A percentile compares a stretch with the other conserved stretches of the same genome.
These are phyloP conservation scores for Alopecurus myosuroides DNA, from an alignment of 176 grass and related monocot genomes.

Conservation along the genomic window DNA sequence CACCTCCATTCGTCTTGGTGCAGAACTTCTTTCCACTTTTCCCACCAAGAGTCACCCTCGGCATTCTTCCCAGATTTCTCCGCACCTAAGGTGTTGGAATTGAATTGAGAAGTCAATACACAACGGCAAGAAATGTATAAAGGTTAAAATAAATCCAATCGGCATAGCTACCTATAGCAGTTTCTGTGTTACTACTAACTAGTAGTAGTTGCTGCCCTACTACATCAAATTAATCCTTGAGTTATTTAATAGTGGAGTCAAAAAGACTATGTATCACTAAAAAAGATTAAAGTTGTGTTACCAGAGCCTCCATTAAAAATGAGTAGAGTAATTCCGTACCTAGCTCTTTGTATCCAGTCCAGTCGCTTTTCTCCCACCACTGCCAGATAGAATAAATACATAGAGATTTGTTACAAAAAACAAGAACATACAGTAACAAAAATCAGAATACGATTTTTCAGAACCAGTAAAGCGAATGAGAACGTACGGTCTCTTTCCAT, in stretches of 20 bases:
- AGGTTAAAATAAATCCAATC: background rate
- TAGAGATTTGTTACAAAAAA: background rate
- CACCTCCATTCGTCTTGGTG: conserved; percentile 99
- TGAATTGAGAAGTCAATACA: background rate
- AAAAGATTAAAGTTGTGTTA: conserved; percentile 2
- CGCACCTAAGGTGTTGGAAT: conserved; percentile 45
- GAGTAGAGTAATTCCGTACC: conserved; percentile 50
- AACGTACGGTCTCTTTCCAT: conserved; percentile 89
- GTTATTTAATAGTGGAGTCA: background rate
- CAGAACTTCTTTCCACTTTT: conserved; percentile 99
- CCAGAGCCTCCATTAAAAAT: background rate
- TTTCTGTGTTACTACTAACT: background rate
- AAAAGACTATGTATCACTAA: background rate
- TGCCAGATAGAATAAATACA: conserved; percentile 46
- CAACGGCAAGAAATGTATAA: background rate
- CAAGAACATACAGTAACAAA: background rate
- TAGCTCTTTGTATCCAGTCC: conserved; percentile 98
- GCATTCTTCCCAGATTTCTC: conserved; percentile 92
- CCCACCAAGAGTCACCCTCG: conserved; percentile 88
- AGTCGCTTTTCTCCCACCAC: conserved; percentile 99
- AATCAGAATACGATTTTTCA: background rate
- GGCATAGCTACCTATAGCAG: background rate
- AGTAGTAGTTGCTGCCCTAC: background rate
- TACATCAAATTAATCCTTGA: background rate
- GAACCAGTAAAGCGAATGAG: conserved; percentile 11